Conservation (phyloP, 768 basidiomycete species). For the Boletellus sp. region DNA sequence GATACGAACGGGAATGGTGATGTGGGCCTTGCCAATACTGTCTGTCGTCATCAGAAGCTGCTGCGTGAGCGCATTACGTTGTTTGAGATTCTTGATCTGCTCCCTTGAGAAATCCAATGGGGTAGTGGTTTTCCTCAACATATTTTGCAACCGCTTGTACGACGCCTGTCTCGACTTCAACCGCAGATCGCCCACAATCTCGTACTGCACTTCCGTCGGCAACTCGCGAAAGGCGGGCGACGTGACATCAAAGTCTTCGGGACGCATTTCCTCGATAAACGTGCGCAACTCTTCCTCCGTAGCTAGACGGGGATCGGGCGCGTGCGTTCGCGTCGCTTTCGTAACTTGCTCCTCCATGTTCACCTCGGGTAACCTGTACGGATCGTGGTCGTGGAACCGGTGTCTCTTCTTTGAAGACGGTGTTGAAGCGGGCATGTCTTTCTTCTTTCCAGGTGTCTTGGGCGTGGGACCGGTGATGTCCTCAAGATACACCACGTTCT, state of each 20-base stretch:
- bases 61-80: constrained; percentile 89
- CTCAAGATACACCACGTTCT: constrained; percentile 83
- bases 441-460: constrained; percentile 45
- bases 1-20: constrained; percentile 89
- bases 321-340: constrained; percentile 54
- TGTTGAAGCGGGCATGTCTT: constrained; percentile 34
- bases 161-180: constrained; percentile 94
- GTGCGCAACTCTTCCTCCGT: constrained; percentile 91
- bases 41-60: constrained; percentile 91
- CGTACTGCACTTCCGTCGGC: constrained; percentile 96
- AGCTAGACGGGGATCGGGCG: constrained; percentile 87
- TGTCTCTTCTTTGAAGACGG: constrained; percentile 55
- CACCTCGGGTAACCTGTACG: constrained; percentile 87
- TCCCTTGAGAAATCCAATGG: constrained; percentile 95
- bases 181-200: constrained; percentile 94
- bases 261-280: constrained; percentile 95
- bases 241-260: constrained; percentile 90
- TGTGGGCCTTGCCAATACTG: constrained; percentile 83
- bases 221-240: constrained; percentile 88
- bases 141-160: constrained; percentile 84
- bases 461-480: constrained; percentile 61
- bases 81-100: constrained; percentile 86
- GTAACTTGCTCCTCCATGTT: constrained; percentile 62
- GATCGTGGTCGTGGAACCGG: constrained; percentile 78
- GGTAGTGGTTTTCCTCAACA: constrained; percentile 75